Evolutionary conservation across 2,329 filamentous ascomycete genomes (phyloP).

Genomic region (Neopestalotiopsis sp.): DNA sequence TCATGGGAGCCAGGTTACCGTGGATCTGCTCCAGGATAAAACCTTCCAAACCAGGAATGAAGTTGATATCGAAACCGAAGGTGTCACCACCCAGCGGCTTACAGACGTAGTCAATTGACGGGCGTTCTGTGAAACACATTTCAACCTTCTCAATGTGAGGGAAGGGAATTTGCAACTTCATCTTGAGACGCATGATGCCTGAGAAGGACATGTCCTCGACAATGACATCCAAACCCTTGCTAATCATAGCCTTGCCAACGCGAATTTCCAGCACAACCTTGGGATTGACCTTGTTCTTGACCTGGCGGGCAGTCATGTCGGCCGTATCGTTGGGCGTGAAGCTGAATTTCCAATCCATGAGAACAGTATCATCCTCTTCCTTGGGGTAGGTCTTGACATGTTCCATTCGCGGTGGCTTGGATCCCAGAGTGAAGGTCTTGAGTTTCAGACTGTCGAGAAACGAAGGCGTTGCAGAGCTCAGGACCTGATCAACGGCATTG

Average conservation of each 20-base stretch:
- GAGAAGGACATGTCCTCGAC: slow-evolving; percentile 98
- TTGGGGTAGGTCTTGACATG: slow-evolving; percentile 98
- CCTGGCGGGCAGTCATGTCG: slow-evolving; percentile 87
- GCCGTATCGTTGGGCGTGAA: slow-evolving; percentile 95
- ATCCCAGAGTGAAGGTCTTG: slow-evolving; percentile 91
- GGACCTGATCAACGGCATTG: slow-evolving; percentile 91
- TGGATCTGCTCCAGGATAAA: slow-evolving; percentile 98
- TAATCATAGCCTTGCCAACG: slow-evolving; percentile 94
- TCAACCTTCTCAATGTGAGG: slow-evolving; percentile 95
- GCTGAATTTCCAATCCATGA: slow-evolving; percentile 99
- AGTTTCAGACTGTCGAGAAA: slow-evolving; percentile 94
- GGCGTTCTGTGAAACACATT: slow-evolving; percentile 90
- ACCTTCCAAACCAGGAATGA: slow-evolving; percentile 89
- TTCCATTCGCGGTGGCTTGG: slow-evolving; percentile 93
- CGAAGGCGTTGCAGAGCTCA: slow-evolving; percentile 88
- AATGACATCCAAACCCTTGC: slow-evolving; percentile 95
- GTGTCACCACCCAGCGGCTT: slow-evolving; percentile 95
- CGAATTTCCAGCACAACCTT: slow-evolving; percentile 95
- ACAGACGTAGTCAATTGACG: slow-evolving; percentile 94
- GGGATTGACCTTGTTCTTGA: slow-evolving; percentile 96
- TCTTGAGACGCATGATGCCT: slow-evolving; percentile 94
- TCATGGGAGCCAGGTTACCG: slow-evolving; percentile 91
- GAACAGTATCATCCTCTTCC: slow-evolving; percentile 89
- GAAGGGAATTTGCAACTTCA: slow-evolving; percentile 95
- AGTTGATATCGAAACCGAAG: slow-evolving; percentile 98